phyloP scores from a whole-genome alignment of 1,284 basidiomycete genomes.

The Moniliella sp. region DNA sequence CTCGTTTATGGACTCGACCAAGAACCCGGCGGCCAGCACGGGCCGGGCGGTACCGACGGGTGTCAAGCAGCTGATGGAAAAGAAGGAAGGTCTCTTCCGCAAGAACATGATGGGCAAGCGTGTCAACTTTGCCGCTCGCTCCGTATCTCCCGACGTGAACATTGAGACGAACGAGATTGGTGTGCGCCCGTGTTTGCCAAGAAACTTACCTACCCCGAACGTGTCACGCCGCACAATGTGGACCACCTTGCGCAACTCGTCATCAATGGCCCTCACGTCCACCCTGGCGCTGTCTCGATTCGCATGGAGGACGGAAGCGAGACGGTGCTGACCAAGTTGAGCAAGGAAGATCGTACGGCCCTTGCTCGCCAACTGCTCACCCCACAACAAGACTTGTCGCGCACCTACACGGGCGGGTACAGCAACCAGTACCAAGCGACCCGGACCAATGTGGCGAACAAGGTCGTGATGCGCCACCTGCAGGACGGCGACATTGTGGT shows the following conservation, averaged over 20 bases:
- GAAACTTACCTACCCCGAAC: conserved; percentile 90
- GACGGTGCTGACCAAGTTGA: conserved; percentile 42
- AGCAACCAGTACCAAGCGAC: conserved; percentile 22
- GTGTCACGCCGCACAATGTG: conserved; percentile 76
- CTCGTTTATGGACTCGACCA: conserved; percentile 86
- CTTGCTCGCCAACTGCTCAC: conserved; percentile 92
- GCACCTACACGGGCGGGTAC: conserved; percentile 24
- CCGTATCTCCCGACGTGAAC: conserved; percentile 95
- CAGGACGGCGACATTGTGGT: conserved; percentile 86
- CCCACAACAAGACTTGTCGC: conserved; percentile 49
- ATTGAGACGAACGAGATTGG: conserved; percentile 99
- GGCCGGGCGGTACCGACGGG: conserved; percentile 80
- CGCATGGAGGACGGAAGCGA: background rate
- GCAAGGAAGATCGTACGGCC: conserved; percentile 65
- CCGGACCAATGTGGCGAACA: conserved; percentile 48
- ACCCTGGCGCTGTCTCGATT: conserved; percentile 46
- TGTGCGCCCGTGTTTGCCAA: conserved; percentile 91
- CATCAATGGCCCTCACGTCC: conserved; percentile 66
- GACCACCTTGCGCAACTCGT: conserved; percentile 72
- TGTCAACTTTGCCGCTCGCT: conserved; percentile 95
- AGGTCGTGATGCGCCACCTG: conserved; percentile 90
- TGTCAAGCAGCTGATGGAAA: conserved; percentile 88
- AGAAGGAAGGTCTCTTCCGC: conserved; percentile 94
- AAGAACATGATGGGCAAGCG: conserved; percentile 99
- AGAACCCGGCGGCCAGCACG: conserved; percentile 65